Percentiles rank a stretch among this genome's conserved stretches.
Conservation (phyloP, 345 rosid species). For the Noccaea caerulescens region DNA sequence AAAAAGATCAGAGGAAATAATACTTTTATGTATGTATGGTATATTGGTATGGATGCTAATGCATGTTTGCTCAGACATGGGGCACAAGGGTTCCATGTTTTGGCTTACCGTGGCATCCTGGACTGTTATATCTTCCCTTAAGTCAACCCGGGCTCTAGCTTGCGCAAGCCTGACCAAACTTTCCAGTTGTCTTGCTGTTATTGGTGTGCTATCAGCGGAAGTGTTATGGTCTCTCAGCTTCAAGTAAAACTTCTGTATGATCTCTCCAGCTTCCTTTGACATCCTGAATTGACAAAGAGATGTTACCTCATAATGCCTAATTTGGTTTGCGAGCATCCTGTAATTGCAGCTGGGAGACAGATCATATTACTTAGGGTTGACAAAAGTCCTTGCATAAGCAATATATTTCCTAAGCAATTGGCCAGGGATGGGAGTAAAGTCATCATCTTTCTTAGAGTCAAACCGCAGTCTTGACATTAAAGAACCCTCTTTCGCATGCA, state of each 20-base stretch:
- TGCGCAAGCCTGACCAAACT: conserved; percentile 89
- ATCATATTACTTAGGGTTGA: conserved; percentile 79
- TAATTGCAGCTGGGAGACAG: conserved; percentile 19
- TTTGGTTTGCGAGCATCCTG: conserved; percentile 13
- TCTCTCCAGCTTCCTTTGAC: conserved; percentile 88
- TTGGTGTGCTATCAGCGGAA: conserved; percentile 91
- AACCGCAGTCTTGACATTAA: conserved; percentile 80
- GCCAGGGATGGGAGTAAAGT: conserved; percentile 81
- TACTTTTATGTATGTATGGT: neutral
- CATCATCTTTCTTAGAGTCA: conserved; percentile 66
- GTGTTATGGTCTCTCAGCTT: conserved; percentile 84
- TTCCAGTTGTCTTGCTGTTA: conserved; percentile 96
- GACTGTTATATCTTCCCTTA: conserved; percentile 87
- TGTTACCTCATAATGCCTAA: conserved; percentile 30
- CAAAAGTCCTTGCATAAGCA: conserved; percentile 81
- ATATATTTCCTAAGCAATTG: conserved; percentile 88
- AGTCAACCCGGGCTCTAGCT: conserved; percentile 95
- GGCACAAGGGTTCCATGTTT: neutral
- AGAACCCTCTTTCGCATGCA: conserved; percentile 56
- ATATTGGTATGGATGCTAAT: conserved; percentile 7
- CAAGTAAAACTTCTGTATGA: conserved; percentile 85
- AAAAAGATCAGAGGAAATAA: conserved; percentile 5
- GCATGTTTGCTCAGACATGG: conserved; percentile 5
- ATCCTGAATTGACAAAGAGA: conserved; percentile 55
- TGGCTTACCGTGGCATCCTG: conserved; percentile 82